A percentile compares a stretch with the other conserved stretches of the same genome.
Evolutionary conservation across 2,329 filamentous ascomycete species (phyloP).

Genomic region (Paracorniculantispora psalliotae): DNA sequence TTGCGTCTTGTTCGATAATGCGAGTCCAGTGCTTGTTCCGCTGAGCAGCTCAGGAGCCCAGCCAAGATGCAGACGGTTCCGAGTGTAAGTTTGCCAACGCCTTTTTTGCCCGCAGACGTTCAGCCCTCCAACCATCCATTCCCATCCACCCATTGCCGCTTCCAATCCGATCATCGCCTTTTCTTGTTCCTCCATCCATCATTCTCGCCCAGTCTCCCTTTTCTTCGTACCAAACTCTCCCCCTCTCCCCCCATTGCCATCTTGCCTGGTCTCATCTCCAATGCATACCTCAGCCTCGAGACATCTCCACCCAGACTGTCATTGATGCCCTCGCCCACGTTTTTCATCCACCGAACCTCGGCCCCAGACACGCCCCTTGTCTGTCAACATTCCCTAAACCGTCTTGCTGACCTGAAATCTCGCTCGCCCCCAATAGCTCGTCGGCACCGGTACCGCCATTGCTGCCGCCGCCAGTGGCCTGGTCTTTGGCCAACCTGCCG

Average conservation of each 20-base stretch:
- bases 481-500: constrained; percentile 52
- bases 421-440: constrained; percentile 40
- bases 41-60: constrained; percentile 32
- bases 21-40: constrained; percentile 30
- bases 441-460: constrained; percentile 57
- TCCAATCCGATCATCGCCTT: not conserved
- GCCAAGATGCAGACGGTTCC: constrained; percentile 52
- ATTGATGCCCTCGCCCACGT: not conserved
- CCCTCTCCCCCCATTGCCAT: not conserved
- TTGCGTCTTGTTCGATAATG: constrained; percentile 27
- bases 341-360: not conserved
- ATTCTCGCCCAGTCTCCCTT: constrained; percentile 7
- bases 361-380: no score
- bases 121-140: constrained; percentile 7
- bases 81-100: constrained; percentile 34
- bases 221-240: not conserved
- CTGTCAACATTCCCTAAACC: not conserved
- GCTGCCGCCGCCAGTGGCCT: constrained; percentile 56
- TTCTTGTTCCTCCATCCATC: not conserved
- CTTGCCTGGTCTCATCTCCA: constrained; percentile 12
- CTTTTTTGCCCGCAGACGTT: constrained; percentile 1
- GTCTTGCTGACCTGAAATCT: constrained; percentile 3
- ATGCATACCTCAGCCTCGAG: constrained; percentile 7
- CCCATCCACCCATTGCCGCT: constrained; percentile 16
- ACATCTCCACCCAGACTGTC: not conserved